phyloP scores from a whole-genome alignment of 2,329 filamentous ascomycete species.

The Sporothrix phasma region DNA sequence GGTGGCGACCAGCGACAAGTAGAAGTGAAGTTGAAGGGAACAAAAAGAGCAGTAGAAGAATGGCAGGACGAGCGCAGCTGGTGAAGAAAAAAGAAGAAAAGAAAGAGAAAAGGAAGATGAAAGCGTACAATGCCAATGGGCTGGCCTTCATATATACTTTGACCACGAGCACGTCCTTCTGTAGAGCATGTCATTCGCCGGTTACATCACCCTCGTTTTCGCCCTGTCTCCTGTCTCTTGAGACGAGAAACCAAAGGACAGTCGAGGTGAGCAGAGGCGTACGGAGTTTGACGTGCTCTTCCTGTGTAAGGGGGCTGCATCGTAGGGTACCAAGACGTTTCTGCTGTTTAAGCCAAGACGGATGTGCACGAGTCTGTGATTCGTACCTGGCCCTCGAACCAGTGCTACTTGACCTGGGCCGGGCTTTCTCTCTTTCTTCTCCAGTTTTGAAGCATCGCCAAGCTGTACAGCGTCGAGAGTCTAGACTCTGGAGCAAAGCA shows the following conservation, averaged over 20 bases:
- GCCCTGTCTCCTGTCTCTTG: neutral
- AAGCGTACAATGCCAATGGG: too few species aligned
- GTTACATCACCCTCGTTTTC: too few species aligned
- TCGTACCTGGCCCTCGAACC: neutral
- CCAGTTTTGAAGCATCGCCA: slow-evolving; percentile 8
- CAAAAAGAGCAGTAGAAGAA: neutral
- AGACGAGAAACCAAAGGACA: neutral
- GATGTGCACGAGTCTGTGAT: neutral
- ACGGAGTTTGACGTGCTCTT: too few species aligned
- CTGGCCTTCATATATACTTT: neutral
- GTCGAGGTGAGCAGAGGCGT: neutral
- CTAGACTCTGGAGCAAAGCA: too few species aligned
- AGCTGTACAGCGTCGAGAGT: neutral
- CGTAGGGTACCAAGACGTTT: neutral
- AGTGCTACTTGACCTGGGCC: too few species aligned
- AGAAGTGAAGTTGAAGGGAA: slow-evolving; percentile 1
- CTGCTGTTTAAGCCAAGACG: slow-evolving; percentile 9
- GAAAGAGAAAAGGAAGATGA: neutral
- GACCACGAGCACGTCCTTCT: too few species aligned
- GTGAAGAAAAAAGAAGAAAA: neutral
- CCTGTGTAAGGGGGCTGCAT: neutral
- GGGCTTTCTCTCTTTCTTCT: too few species aligned
- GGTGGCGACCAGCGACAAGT: slow-evolving; percentile 18
- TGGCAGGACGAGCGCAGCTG: slow-evolving; percentile 15
- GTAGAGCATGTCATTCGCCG: too few species aligned